Percentiles rank a stretch among this genome's conserved stretches.
Conservation (phyloP, 2,329 filamentous ascomycete species). For the Curvularia sp. region DNA sequence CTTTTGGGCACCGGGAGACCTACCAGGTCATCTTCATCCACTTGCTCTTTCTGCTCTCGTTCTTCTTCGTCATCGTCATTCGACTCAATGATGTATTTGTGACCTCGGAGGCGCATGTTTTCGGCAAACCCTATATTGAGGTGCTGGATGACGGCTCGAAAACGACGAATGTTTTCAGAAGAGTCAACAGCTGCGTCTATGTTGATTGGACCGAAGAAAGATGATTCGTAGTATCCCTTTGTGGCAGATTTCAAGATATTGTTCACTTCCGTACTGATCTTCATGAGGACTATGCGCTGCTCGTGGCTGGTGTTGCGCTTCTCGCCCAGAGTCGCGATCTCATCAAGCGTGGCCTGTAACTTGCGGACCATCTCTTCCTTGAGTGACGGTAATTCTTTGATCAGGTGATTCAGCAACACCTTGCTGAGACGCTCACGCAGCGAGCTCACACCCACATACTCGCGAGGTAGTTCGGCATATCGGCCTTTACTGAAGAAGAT, state of each 20-base stretch:
- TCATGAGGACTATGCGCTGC: conserved; percentile 59
- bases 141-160: conserved; percentile 64
- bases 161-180: conserved; percentile 52
- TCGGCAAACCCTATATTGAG: conserved; percentile 58
- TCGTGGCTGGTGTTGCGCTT: conserved; percentile 56
- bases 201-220: conserved; percentile 57
- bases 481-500: conserved; percentile 46
- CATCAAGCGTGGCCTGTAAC: conserved; percentile 30
- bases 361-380: conserved; percentile 43
- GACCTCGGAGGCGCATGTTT: conserved; percentile 54
- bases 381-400: conserved; percentile 47
- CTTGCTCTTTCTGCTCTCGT: conserved; percentile 24
- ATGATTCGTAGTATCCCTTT: conserved; percentile 61
- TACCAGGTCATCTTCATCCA: conserved; percentile 4
- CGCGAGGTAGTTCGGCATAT: conserved; percentile 37
- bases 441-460: conserved; percentile 56
- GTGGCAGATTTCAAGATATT: conserved; percentile 56
- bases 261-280: conserved; percentile 57
- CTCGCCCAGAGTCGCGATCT: conserved; percentile 59
- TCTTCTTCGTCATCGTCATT: conserved; percentile 23
- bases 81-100: conserved; percentile 47
- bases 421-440: conserved; percentile 61
- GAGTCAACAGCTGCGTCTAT: conserved; percentile 26
- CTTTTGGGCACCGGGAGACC: conserved; percentile 26
- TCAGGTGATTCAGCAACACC: conserved; percentile 54